These are phyloP conservation scores for Penicillium verhagenii DNA, from an alignment of 495 filamentous ascomycete genomes.

Conservation along the genomic window DNA sequence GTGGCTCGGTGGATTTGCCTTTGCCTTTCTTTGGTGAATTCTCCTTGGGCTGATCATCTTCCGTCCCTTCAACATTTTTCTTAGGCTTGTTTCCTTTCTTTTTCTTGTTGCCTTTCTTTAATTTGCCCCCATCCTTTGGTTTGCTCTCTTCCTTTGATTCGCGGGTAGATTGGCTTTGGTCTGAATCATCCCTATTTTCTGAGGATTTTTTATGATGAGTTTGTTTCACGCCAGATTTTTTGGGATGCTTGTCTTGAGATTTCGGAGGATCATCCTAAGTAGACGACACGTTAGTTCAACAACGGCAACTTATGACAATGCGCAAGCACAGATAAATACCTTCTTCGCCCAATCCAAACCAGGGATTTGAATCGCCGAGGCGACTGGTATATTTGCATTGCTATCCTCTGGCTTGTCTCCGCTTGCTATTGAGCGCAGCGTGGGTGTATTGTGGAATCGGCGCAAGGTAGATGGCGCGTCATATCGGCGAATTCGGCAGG, in stretches of 20 bases:
- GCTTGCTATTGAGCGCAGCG: slow-evolving; percentile 8
- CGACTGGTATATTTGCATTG: background rate
- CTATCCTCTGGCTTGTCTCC: background rate
- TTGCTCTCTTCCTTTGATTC: background rate
- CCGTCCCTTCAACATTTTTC: no score
- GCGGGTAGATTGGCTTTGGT: background rate
- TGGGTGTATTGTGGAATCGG: slow-evolving; percentile 27
- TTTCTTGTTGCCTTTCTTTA: no score
- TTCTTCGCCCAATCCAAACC: background rate
- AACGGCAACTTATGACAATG: background rate
- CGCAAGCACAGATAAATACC: background rate
- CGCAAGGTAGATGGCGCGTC: slow-evolving; percentile 24
- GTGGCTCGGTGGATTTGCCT: no score
- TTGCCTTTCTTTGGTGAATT: no score
- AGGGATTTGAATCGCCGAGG: background rate
- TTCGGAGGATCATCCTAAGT: background rate
- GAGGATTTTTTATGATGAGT: background rate
- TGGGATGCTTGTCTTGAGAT: background rate
- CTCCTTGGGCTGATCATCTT: background rate
- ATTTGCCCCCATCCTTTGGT: no score
- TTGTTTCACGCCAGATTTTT: background rate
- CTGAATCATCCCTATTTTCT: background rate
- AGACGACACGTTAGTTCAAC: background rate
- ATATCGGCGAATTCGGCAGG: slow-evolving; percentile 33
- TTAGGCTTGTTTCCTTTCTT: no score